phyloP scores from a whole-genome alignment of 2,329 filamentous ascomycete genomes.

The Fusarium vanettenii region DNA sequence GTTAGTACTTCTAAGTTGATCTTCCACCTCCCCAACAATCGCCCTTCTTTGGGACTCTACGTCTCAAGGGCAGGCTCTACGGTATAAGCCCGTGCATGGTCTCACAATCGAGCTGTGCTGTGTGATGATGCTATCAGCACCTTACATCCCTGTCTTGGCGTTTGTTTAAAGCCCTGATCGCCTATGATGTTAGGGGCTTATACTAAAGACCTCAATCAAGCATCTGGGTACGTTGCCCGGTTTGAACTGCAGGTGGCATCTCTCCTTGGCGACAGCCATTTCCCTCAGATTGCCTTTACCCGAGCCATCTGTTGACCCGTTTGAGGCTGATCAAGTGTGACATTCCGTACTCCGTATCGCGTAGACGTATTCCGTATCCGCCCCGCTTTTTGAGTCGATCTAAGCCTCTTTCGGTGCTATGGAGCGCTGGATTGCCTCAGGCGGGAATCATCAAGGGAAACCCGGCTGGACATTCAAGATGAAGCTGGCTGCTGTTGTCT shows the following conservation, averaged over 20 bases:
- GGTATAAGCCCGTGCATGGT: no score
- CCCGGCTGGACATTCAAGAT: background rate
- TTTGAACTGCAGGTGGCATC: background rate
- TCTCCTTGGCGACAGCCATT: background rate
- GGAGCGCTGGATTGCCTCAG: conserved; percentile 14
- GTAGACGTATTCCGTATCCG: conserved; percentile 15
- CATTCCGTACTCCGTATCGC: conserved; percentile 1
- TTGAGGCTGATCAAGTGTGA: background rate
- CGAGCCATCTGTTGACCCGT: background rate
- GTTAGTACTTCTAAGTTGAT: no score
- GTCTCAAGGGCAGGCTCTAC: no score
- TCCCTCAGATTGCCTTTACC: background rate
- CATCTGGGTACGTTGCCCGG: background rate
- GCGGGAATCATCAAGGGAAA: background rate
- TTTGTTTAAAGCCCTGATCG: background rate
- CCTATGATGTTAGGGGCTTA: background rate
- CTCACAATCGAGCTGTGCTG: no score
- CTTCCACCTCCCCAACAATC: no score
- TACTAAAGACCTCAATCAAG: background rate
- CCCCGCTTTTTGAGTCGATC: background rate
- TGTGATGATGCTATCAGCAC: no score
- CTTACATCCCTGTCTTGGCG: background rate
- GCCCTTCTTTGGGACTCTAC: no score
- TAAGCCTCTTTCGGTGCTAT: conserved; percentile 5
- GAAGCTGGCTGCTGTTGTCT: background rate